phyloP scores from a whole-genome alignment of 1,139 yeast species.

The Lodderomyces jiufengensis region DNA sequence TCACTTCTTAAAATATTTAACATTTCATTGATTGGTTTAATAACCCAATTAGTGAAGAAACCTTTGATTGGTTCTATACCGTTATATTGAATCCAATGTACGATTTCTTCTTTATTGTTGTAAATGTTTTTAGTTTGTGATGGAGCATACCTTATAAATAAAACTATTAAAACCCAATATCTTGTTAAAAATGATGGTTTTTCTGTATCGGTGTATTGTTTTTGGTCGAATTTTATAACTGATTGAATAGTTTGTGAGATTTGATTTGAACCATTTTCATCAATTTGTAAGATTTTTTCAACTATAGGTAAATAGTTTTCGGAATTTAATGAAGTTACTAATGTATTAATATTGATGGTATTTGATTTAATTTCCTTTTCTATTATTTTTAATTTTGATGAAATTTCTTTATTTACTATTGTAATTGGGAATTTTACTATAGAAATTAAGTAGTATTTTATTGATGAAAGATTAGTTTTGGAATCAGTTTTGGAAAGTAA shows the following conservation, averaged over 20 bases:
- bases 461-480: constrained; percentile 2
- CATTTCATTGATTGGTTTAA: constrained; percentile 72
- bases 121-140: constrained; percentile 39
- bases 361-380: constrained; percentile 19
- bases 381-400: constrained; percentile 18
- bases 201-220: constrained; percentile 17
- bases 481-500: constrained; percentile 7
- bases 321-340: constrained; percentile 14
- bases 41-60: constrained; percentile 77
- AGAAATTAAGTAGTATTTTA: constrained; percentile 10
- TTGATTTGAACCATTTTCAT: constrained; percentile 1
- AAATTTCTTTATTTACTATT: constrained; percentile 22
- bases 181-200: constrained; percentile 51
- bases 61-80: constrained; percentile 62
- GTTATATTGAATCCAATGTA: constrained; percentile 54
- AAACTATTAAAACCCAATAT: constrained; percentile 62
- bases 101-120: constrained; percentile 49
- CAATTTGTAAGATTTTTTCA: constrained; percentile 11
- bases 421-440: constrained; percentile 18
- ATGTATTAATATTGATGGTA: constrained; percentile 22
- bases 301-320: constrained; percentile 11
- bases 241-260: constrained; percentile 7
- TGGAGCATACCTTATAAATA: constrained; percentile 49
- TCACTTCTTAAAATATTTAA: constrained; percentile 81
- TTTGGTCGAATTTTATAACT: constrained; percentile 11